These are phyloP conservation scores for Euptelea pleiosperma DNA, from an alignment of 164 flowering plant genomes.

Conservation along the genomic window DNA sequence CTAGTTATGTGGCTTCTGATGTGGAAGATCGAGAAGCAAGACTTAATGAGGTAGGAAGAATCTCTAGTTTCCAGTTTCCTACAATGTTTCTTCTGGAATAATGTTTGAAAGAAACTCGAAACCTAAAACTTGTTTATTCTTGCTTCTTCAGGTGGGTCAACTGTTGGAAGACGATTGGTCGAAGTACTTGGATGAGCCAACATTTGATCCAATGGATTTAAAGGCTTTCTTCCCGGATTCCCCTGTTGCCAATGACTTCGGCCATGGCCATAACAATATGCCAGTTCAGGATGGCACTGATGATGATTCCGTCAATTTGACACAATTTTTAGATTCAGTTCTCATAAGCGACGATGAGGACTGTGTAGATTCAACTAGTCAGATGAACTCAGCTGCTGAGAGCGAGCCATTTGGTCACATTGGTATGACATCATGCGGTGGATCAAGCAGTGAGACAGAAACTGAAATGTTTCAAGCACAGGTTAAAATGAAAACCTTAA, in stretches of 20 bases:
- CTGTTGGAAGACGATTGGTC: no score
- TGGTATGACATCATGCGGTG: no score
- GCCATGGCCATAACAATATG: constrained; percentile 12
- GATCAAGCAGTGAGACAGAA: no score
- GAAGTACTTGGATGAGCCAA: constrained; percentile 7
- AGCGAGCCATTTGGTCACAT: not conserved
- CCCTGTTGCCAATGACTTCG: constrained; percentile 21
- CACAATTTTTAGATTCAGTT: constrained; percentile 37
- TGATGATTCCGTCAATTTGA: constrained; percentile 28
- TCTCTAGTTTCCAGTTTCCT: no score
- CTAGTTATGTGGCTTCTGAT: no score
- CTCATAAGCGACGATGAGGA: constrained; percentile 23
- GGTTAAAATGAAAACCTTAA: constrained; percentile 9
- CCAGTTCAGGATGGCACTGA: constrained; percentile 31
- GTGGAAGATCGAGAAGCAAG: no score
- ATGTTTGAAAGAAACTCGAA: no score
- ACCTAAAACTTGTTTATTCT: no score
- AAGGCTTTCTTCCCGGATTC: constrained; percentile 30
- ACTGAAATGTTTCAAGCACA: no score
- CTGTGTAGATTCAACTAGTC: constrained; percentile 21
- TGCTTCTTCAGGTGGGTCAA: no score
- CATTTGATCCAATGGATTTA: constrained; percentile 16
- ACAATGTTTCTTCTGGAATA: no score
- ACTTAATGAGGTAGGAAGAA: no score
- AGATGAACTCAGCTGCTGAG: constrained; percentile 3